Base-by-base conservation (phyloP, 768 basidiomycete genomes). In the Boletellus ananas region DNA sequence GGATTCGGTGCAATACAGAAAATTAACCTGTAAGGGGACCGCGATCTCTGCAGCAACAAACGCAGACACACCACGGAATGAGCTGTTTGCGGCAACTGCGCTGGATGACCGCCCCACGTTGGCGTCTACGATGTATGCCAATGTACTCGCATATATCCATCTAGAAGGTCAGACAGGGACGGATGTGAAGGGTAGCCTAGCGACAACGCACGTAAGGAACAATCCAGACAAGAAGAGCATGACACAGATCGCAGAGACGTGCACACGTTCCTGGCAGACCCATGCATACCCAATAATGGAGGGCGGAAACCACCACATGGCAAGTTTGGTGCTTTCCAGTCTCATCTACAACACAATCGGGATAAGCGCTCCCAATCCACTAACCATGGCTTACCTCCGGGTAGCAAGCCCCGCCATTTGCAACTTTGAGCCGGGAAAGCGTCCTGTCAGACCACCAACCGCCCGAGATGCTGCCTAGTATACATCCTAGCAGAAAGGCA, bases 81-180 rank as follows among this genome's bases (percentile, higher is more conserved):
- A 79, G 42, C 84, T 84, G 65, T 94, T 94, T 33, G 78, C 70
- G 0, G 92, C 90, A 7, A 83, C 79, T 0, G 88, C 90, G 2
- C 81, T 82, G 0, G 89, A 85, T 0, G 89, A 89, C 14, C 84
- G 79, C 6, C 93, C 93, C 3, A 75, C 74, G 58, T 94, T 96
- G 9, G 90, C 82, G 61, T 96, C 92, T 3, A 94, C 90, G 31
- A 94, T 79, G 62, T 93, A 94, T 0, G 92, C 85, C 29, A 96
- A 71, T 0, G 87, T 84, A 37, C 81, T 83, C 1, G 84, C 70
- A 63, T 88, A 87, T 43, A 84, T 80, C 67, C 74, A 74, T 62
- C 79, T 81, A 13, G 34, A 35, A n/a, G 9, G 16, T 49, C 17
- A 58, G 27, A n/a, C 3, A 3, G 21, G 16, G 8, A 29, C 39